These are phyloP conservation scores for Lachancea sp. DNA, from an alignment of 805 yeast species.

Conservation along the genomic window DNA sequence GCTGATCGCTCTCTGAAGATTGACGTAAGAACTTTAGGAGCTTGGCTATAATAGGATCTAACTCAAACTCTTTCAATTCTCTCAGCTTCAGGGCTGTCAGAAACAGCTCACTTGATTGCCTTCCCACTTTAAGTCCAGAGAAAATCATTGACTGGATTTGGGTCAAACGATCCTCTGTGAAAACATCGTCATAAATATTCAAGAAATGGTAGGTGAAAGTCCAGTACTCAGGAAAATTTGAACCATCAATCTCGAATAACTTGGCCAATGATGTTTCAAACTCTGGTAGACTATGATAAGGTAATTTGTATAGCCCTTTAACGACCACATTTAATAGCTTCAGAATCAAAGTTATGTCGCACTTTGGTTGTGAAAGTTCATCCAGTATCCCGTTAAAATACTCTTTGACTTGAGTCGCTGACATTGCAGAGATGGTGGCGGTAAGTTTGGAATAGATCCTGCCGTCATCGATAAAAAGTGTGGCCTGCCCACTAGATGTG, in stretches of 20 bases:
- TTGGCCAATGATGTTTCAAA: constrained; percentile 20
- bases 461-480: constrained; percentile 19
- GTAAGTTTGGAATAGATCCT: constrained; percentile 37
- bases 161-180: constrained; percentile 12
- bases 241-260: constrained; percentile 21
- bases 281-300: constrained; percentile 26
- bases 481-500: constrained; percentile 7
- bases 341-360: constrained; percentile 8
- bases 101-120: constrained; percentile 20
- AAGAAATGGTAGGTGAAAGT: constrained; percentile 42
- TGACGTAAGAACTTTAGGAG: constrained; percentile 27
- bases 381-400: constrained; percentile 22
- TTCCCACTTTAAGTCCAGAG: not conserved
- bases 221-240: constrained; percentile 34
- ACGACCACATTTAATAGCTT: constrained; percentile 31
- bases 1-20: not conserved
- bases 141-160: constrained; percentile 3
- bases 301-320: constrained; percentile 37
- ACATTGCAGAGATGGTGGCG: constrained; percentile 37
- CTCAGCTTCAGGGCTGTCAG: constrained; percentile 44
- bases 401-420: constrained; percentile 40
- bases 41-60: constrained; percentile 13
- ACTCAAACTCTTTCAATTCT: constrained; percentile 37
- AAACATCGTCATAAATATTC: constrained; percentile 40
- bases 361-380: not conserved